Conservation (phyloP, 2,329 filamentous ascomycete genomes). For the Orbilia quercus region DNA sequence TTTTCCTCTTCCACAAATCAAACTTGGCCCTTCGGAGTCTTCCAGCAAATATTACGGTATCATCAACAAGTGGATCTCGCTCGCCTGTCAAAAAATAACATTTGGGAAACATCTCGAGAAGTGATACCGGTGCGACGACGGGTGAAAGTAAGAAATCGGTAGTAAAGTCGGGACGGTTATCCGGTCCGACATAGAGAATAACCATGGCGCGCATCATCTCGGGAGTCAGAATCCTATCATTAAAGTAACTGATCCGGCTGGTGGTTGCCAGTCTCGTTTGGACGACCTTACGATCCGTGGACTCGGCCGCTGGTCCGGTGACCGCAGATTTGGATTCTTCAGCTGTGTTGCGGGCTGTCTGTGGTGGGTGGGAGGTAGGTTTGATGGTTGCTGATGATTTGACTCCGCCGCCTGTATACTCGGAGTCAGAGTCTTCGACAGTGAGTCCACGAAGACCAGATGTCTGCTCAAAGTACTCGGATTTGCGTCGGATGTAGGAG, state of each 20-base stretch:
- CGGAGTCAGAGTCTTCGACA: conserved; percentile 69
- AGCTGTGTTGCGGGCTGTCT: conserved; percentile 6
- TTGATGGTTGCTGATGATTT: conserved; percentile 72
- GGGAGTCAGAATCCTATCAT: conserved; percentile 90
- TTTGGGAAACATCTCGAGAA: conserved; percentile 89
- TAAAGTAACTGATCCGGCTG: conserved; percentile 98
- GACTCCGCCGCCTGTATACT: conserved; percentile 59
- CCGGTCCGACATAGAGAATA: conserved; percentile 93
- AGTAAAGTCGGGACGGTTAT: conserved; percentile 90
- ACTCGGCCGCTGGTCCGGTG: conserved; percentile 58
- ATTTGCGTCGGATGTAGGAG: conserved; percentile 83
- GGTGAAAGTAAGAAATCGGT: conserved; percentile 92
- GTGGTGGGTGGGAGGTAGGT: conserved; percentile 31
- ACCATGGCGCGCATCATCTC: conserved; percentile 99
- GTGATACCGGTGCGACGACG: conserved; percentile 83
- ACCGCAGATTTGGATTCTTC: conserved; percentile 53
- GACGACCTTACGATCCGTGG: conserved; percentile 63
- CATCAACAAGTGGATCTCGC: conserved; percentile 92
- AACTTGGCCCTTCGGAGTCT: conserved; percentile 83
- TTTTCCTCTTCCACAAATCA: conserved; percentile 64
- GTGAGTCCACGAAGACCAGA: conserved; percentile 78
- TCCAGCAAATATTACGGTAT: conserved; percentile 95
- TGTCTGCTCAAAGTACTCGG: conserved; percentile 79
- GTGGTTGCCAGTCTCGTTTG: conserved; percentile 91
- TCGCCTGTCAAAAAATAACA: conserved; percentile 95